A percentile compares a stretch with the other conserved stretches of the same genome.
These are phyloP conservation scores for Paraphaeosphaeria minitans DNA, from an alignment of 2,329 filamentous ascomycete genomes.

Conservation along the genomic window DNA sequence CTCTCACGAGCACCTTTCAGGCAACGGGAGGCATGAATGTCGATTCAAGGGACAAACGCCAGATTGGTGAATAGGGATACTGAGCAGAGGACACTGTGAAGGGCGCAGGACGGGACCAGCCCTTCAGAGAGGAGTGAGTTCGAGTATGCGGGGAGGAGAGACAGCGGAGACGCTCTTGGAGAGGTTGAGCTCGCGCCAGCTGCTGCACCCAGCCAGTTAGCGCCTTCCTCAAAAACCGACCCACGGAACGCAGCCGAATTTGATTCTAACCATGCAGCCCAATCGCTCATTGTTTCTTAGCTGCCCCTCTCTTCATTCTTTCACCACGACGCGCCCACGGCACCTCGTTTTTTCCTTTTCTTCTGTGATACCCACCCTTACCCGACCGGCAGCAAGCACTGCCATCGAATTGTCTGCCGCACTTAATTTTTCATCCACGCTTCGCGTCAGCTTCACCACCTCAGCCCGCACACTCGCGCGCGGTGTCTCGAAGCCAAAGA, in stretches of 20 bases:
- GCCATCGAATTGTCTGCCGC: constrained; percentile 46
- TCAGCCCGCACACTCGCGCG: constrained; percentile 63
- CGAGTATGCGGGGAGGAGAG: constrained; percentile 2
- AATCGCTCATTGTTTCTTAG: constrained; percentile 5
- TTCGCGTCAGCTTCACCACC: constrained; percentile 41
- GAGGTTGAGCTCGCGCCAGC: neutral
- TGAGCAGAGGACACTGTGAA: constrained; percentile 1
- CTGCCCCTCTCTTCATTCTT: constrained; percentile 21
- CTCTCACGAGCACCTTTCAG: constrained; percentile 5
- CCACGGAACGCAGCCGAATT: constrained; percentile 5
- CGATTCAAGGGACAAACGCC: neutral
- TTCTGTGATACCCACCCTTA: constrained; percentile 59
- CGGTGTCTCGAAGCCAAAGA: constrained; percentile 61
- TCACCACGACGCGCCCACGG: constrained; percentile 43
- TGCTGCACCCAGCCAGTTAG: neutral
- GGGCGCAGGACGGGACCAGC: constrained; percentile 15
- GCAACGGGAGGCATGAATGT: neutral
- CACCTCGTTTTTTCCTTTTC: constrained; percentile 55
- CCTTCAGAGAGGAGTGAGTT: constrained; percentile 15
- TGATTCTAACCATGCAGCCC: neutral
- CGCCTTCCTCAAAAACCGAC: constrained; percentile 1
- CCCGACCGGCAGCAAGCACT: constrained; percentile 56
- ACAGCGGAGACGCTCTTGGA: neutral
- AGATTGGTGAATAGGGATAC: neutral
- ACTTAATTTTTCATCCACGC: constrained; percentile 47